Evolutionary conservation across 495 filamentous ascomycete genomes (phyloP), one percentile per base, ranked within the genome.

Genomic region (Emericellopsis terricola): DNA sequence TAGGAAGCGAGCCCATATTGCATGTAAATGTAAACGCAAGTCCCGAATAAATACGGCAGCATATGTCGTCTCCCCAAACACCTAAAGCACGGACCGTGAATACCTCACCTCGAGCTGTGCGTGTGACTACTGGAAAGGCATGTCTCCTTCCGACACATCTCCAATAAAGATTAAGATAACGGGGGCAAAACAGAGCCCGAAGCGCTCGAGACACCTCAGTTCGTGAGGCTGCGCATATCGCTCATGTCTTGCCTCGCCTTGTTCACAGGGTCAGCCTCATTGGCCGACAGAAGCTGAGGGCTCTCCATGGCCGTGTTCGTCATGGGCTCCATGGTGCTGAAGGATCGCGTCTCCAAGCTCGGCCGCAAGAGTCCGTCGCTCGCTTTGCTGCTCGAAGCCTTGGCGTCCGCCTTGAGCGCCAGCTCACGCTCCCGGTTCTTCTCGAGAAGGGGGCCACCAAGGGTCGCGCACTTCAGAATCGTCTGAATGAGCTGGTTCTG

Each of bases 401-500:
- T 51, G 15, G 41, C 37, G 8, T 62, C 56, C 19, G 50, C 48
- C 18, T 53, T 48, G 23, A 53, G 47, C 1, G 55, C 47, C 19
- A 65, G 47, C 37, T 66, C 62, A 8, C 58, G 51, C 39, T 64
- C 59, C 11, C 60, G 52, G 46, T 61, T 66, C 56, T 65, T 64
- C 42, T 93, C 84, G 38, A 93, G 59, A 20, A 96, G 67, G 28
- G 80, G 81, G 9, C 85, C 85, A 40, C 89, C 87, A 18, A 96
- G 73, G 3, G 87, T 94, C 9, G 81, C 81, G 47, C 81, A 87
- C 53, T 96, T 94, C 42, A 99, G 64, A 37, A 99, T 99, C 4
- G 89, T 94, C 53, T 99, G 91, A 54, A 96, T 94, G 58, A 99
- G 76, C 50, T 92, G 83, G 52, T 93, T 94, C 51, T 94, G 87